Base-by-base conservation (phyloP, 2,329 filamentous ascomycete genomes). In the Penicillium sp. region DNA sequence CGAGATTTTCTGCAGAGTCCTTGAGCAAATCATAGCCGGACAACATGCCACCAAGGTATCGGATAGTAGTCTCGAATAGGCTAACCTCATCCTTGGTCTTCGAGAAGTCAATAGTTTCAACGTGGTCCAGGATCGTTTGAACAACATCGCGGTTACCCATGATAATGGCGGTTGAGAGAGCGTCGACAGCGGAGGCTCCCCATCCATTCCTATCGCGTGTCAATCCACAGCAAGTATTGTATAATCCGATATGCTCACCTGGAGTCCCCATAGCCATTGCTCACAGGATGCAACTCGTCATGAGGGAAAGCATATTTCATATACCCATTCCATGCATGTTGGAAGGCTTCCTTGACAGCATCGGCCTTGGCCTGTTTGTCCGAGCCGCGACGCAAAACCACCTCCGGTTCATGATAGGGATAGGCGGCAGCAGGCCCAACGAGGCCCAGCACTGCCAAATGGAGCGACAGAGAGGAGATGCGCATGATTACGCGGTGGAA, bases 41-140 rank as follows among this genome's bases (percentile, higher is more conserved):
- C 9, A 96, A 69, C 65, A 96, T 80, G 16, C 91, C 91, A 10
- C 84, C 91, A 1, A 96, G 76, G 66, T 96, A 96, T 28, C 91
- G 86, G 67, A 96, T 96, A 0, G 90, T 96, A 0, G 90, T 95
- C 74, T 96, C 91, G 66, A 96, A 96, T 8, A 96, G 74, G 36
- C 88, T 93, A 46, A 96, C 85, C 10, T 78, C 73, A 1, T 78
- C 73, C 2, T 78, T 66, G 1, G 87, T 89, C 11, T 79, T 76
- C 40, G 81, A 81, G 67, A 90, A 96, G 72, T 95, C 79, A 66
- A 95, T 87, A 0, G 75, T 82, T 0, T 84, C 81, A 43, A 96
- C 82, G 68, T 86, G 87, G 6, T 87, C 78, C 19, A 96, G 73
- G 60, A 95, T 91, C 50, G 85, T 78, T 40, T 86, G 77, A 14